These are phyloP conservation scores for Microdochium bolleyi DNA, from an alignment of 2,329 filamentous ascomycete species.

Conservation along the genomic window DNA sequence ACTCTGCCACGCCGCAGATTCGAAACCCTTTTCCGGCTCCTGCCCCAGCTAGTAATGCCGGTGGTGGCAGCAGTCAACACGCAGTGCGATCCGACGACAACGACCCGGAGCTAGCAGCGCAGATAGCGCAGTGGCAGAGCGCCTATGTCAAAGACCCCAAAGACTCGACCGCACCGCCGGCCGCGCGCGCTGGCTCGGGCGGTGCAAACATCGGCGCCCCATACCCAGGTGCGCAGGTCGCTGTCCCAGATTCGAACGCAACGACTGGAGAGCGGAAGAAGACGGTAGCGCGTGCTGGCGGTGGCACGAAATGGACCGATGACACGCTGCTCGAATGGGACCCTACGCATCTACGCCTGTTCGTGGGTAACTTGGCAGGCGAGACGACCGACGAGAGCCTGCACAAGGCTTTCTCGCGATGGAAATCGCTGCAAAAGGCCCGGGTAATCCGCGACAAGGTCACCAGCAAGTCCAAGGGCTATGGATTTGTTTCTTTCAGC, in stretches of 20 bases:
- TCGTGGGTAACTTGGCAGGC: conserved; percentile 92
- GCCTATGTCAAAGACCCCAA: conserved; percentile 57
- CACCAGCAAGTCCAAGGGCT: conserved; percentile 92
- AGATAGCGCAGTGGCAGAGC: conserved; percentile 92
- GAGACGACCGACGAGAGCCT: conserved; percentile 96
- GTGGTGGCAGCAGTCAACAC: conserved; percentile 22
- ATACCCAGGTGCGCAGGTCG: conserved; percentile 30
- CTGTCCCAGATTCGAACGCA: conserved; percentile 19
- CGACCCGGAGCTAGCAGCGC: conserved; percentile 78
- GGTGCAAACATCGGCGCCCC: conserved; percentile 27
- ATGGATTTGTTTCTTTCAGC: conserved; percentile 92
- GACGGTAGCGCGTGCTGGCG: conserved; percentile 82
- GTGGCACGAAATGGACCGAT: conserved; percentile 90
- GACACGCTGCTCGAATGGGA: conserved; percentile 90
- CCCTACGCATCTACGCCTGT: conserved; percentile 85
- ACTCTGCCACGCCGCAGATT: conserved; percentile 57
- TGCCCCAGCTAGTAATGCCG: conserved; percentile 25
- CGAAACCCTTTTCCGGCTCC: conserved; percentile 74
- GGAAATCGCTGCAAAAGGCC: conserved; percentile 83
- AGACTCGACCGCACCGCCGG: conserved; percentile 20
- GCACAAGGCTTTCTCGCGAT: conserved; percentile 86
- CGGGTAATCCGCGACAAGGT: conserved; percentile 92
- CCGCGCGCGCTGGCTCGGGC: conserved; percentile 29
- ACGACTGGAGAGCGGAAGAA: conserved; percentile 56
- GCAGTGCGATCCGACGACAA: conserved; percentile 32